A percentile compares a stretch with the other conserved stretches of the same genome.
Conservation (phyloP, 208 protist species). For the Vickermania spadyakhi region DNA sequence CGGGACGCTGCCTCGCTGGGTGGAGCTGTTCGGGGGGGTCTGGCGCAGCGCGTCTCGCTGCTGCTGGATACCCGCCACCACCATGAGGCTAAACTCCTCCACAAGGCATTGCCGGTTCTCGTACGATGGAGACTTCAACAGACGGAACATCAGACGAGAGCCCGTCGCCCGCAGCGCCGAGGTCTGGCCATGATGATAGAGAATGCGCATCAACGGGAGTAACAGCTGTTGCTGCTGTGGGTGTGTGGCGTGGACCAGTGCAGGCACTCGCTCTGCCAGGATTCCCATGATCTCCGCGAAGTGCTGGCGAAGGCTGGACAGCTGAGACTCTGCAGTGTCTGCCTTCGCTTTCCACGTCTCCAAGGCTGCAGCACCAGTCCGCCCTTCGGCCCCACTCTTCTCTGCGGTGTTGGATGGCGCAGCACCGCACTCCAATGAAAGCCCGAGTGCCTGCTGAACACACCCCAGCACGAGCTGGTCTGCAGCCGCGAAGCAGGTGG, state of each 20-base stretch:
- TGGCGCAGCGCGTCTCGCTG: neutral
- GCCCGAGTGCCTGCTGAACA: neutral
- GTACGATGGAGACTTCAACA: constrained; percentile 38
- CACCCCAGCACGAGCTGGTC: too few relatives aligned
- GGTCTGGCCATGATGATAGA: constrained; percentile 21
- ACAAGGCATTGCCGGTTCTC: constrained; percentile 28
- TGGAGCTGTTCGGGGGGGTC: neutral
- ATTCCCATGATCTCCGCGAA: constrained; percentile 12
- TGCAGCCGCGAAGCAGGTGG: too few relatives aligned
- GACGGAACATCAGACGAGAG: constrained; percentile 35
- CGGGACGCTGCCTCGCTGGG: neutral
- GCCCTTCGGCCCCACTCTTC: neutral
- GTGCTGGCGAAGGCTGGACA: neutral
- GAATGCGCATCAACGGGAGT: constrained; percentile 39
- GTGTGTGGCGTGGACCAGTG: constrained; percentile 31
- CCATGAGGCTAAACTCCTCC: constrained; percentile 36
- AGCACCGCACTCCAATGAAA: neutral
- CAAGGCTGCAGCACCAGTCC: neutral
- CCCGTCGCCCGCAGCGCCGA: constrained; percentile 20
- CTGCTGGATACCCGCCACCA: neutral
- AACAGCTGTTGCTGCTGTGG: constrained; percentile 45
- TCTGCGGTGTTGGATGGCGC: neutral
- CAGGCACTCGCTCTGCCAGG: constrained; percentile 35
- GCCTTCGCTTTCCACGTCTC: neutral
- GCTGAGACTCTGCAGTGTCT: neutral